phyloP scores from a whole-genome alignment of 352 stramenopile species.

The Pythium oligandrum region DNA sequence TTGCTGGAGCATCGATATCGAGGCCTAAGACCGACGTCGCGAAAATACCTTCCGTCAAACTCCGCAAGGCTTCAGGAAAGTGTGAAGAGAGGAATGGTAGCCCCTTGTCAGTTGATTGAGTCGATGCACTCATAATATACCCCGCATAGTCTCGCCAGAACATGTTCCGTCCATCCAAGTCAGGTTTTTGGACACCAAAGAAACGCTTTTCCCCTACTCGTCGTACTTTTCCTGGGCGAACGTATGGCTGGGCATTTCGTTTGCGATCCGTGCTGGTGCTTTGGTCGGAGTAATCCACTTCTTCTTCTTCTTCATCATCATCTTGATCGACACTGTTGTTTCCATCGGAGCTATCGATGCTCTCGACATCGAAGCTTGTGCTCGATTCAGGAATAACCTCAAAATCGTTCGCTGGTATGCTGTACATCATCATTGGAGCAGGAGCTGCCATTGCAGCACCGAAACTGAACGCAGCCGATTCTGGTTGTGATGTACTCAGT shows the following conservation, averaged over 20 bases:
- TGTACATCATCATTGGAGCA: background rate
- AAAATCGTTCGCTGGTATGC: background rate
- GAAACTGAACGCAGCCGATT: background rate
- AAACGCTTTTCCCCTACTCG: constrained; percentile 39
- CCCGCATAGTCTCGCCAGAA: constrained; percentile 65
- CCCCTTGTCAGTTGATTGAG: background rate
- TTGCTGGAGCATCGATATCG: constrained; percentile 12
- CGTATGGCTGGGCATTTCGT: constrained; percentile 17
- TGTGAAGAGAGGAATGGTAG: constrained; percentile 46
- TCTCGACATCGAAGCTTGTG: constrained; percentile 3
- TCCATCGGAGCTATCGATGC: constrained; percentile 7
- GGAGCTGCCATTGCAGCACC: background rate
- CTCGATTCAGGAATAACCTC: constrained; percentile 1
- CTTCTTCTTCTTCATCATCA: constrained; percentile 5
- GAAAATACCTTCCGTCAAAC: constrained; percentile 46
- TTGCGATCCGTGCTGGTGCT: constrained; percentile 2
- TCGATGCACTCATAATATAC: constrained; percentile 18
- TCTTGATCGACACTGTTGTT: constrained; percentile 8
- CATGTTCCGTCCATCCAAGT: constrained; percentile 30
- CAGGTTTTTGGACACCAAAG: constrained; percentile 23
- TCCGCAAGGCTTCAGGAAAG: constrained; percentile 41
- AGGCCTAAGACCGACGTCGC: constrained; percentile 53
- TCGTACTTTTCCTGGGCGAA: constrained; percentile 39
- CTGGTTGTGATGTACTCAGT: background rate
- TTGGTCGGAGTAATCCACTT: background rate